Evolutionary conservation across 371 early-diverging fungal genomes (phyloP).

Genomic region (Mucor circinelloides): DNA sequence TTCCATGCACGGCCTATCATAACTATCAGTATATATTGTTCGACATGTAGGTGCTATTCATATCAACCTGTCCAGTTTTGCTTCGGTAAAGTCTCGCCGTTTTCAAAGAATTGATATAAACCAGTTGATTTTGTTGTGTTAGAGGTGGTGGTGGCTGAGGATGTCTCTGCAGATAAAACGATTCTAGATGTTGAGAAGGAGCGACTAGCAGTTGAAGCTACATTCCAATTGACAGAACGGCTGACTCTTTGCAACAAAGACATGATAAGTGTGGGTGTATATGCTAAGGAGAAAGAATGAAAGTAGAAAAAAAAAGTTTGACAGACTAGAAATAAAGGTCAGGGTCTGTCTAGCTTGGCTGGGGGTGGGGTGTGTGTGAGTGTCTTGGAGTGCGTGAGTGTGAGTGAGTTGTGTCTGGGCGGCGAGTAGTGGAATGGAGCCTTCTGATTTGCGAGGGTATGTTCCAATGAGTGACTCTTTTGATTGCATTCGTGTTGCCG

Average conservation of each 20-base stretch:
- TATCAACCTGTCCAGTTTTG: slow-evolving; percentile 65
- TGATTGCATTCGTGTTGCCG: neutral
- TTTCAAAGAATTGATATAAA: slow-evolving; percentile 91
- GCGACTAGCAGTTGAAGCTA: slow-evolving; percentile 14
- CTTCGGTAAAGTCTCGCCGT: slow-evolving; percentile 68
- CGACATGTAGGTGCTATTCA: neutral
- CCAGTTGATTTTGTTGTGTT: slow-evolving; percentile 46
- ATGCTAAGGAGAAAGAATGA: neutral
- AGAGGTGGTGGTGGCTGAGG: slow-evolving; percentile 7
- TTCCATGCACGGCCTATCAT: slow-evolving; percentile 88
- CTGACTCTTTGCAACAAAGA: slow-evolving; percentile 29
- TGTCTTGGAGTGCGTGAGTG: too few species aligned
- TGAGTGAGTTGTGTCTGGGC: too few species aligned
- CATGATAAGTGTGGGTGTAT: slow-evolving; percentile 2
- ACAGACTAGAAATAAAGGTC: slow-evolving; percentile 1
- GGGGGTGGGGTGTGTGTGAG: neutral
- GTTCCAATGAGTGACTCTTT: neutral
- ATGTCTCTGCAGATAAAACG: slow-evolving; percentile 14
- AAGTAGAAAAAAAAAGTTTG: neutral
- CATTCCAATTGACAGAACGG: slow-evolving; percentile 9
- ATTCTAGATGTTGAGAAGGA: slow-evolving; percentile 34
- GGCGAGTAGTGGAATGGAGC: neutral
- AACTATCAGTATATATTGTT: neutral
- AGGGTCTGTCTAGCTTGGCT: neutral
- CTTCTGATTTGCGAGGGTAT: slow-evolving; percentile 6